Percentiles rank a stretch among this genome's conserved stretches.
phyloP scores from a whole-genome alignment of 306 rosid genomes.

The Arachis stenosperma region DNA sequence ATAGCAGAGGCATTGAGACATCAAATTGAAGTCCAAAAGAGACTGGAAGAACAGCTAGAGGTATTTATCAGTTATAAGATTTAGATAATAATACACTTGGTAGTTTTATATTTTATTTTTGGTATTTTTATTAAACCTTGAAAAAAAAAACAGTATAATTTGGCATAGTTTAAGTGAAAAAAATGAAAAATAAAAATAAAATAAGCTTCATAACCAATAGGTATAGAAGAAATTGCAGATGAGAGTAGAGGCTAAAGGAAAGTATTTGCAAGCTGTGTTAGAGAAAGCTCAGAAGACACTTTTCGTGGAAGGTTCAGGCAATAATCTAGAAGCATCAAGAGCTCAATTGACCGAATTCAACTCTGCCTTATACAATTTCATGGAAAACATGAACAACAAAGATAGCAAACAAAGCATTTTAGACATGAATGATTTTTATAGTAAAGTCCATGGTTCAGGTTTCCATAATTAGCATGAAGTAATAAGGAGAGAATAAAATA shows the following conservation, averaged over 20 bases:
- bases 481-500: conserved; percentile 44
- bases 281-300: conserved; percentile 78
- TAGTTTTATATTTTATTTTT: too few species aligned
- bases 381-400: conserved; percentile 63
- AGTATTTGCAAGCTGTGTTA: conserved; percentile 73
- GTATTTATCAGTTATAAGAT: too few species aligned
- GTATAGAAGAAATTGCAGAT: conserved; percentile 72
- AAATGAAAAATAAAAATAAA: too few species aligned
- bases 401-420: conserved; percentile 54
- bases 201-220: conserved; percentile 34
- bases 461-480: conserved; percentile 38
- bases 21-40: too few species aligned
- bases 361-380: conserved; percentile 65
- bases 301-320: too few species aligned
- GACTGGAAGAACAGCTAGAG: too few species aligned
- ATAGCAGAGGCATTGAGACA: conserved; percentile 52
- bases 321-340: too few species aligned
- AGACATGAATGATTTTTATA: conserved; percentile 46
- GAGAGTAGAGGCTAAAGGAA: conserved; percentile 89
- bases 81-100: too few species aligned
- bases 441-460: background rate
- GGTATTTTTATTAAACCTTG: too few species aligned
- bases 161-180: too few species aligned
- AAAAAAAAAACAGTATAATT: too few species aligned
- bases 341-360: too few species aligned